Evolutionary conservation across 345 rosid species (phyloP).

Genomic region (Camelina neglecta): DNA sequence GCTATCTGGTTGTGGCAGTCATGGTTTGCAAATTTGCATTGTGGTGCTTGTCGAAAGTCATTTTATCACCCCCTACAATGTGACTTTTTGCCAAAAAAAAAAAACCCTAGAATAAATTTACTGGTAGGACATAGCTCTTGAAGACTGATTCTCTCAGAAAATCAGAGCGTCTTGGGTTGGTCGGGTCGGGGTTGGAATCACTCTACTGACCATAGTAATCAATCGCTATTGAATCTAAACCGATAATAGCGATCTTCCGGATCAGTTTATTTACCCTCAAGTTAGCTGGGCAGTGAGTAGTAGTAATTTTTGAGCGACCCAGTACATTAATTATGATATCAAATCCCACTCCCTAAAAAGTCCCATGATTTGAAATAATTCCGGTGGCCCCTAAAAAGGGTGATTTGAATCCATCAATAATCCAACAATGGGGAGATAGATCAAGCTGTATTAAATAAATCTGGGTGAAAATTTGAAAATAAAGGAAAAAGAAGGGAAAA

Average conservation of each 20-base stretch:
- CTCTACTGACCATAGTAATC: neutral
- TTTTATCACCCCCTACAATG: conserved; percentile 4
- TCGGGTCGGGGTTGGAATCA: neutral
- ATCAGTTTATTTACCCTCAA: too few species aligned
- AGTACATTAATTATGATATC: neutral
- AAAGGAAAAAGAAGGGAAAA: neutral
- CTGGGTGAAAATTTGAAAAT: neutral
- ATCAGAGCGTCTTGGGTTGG: neutral
- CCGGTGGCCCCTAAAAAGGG: conserved; percentile 21
- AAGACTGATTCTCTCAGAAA: neutral
- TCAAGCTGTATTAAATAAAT: conserved; percentile 6
- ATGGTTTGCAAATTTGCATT: conserved; percentile 17
- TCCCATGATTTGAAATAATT: conserved; percentile 24
- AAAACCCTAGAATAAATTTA: neutral
- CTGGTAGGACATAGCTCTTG: neutral
- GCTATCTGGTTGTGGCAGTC: conserved; percentile 8
- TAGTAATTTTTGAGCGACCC: neutral
- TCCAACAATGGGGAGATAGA: conserved; percentile 8
- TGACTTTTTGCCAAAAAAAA: neutral
- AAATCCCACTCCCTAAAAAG: neutral
- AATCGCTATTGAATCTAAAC: neutral
- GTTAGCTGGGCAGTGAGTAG: too few species aligned
- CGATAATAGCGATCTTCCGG: too few species aligned
- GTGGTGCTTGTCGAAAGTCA: conserved; percentile 8
- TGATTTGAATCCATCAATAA: conserved; percentile 2